These are phyloP conservation scores for Sporothrix brasiliensis DNA, from an alignment of 2,329 filamentous ascomycete species.

Conservation along the genomic window DNA sequence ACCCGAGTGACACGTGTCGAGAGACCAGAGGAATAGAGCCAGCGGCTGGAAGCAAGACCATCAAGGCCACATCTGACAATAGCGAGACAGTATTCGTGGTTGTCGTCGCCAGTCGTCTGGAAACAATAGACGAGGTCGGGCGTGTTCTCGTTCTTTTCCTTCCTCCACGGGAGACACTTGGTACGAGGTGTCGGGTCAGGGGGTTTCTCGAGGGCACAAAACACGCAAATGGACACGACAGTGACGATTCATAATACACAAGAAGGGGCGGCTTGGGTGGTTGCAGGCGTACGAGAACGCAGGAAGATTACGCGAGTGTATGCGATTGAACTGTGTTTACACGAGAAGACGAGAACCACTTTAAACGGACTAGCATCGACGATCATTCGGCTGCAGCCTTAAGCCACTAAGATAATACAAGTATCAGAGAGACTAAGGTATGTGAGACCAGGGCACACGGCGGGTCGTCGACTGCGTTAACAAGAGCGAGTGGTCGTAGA, in stretches of 20 bases:
- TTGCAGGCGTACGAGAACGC: neutral
- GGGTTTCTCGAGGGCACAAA: neutral
- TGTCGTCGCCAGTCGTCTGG: neutral
- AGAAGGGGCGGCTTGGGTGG: neutral
- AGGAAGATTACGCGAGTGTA: no score
- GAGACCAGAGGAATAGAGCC: neutral
- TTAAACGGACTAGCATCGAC: no score
- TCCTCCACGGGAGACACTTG: neutral
- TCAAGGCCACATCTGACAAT: neutral
- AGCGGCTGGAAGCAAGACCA: neutral
- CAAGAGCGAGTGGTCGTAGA: no score
- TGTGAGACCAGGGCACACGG: no score
- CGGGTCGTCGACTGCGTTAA: no score
- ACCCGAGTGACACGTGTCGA: neutral
- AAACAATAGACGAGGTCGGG: conserved; percentile 18
- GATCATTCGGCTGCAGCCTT: no score
- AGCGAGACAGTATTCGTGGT: neutral
- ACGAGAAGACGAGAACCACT: no score
- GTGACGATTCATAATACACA: conserved; percentile 1
- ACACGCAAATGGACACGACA: neutral
- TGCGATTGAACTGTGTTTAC: no score
- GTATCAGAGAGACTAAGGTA: no score
- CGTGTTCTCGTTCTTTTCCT: neutral
- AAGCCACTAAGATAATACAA: no score
- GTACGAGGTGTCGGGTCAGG: conserved; percentile 4